Conservation (phyloP, 345 rosid species). For the Crucihimalaya himalaica region DNA sequence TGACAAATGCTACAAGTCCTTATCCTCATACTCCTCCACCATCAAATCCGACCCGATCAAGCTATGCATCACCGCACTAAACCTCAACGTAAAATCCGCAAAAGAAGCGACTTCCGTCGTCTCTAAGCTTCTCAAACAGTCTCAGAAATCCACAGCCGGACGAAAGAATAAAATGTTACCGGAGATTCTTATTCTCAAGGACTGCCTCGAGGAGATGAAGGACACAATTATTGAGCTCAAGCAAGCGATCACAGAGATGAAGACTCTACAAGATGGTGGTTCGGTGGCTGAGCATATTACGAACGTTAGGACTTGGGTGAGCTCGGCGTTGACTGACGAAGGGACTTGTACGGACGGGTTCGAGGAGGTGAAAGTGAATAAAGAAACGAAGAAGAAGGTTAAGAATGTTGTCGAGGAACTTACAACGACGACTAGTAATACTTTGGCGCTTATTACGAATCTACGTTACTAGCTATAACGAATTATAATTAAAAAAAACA, state of each 20-base stretch:
- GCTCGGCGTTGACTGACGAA: constrained; percentile 72
- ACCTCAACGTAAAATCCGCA: constrained; percentile 48
- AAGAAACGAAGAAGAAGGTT: constrained; percentile 48
- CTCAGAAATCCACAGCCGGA: constrained; percentile 15
- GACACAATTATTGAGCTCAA: constrained; percentile 58
- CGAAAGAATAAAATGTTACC: constrained; percentile 25
- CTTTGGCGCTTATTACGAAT: constrained; percentile 60
- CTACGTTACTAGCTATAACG: constrained; percentile 34
- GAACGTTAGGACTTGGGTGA: constrained; percentile 60
- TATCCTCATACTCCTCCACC: constrained; percentile 50
- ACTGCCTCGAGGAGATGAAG: constrained; percentile 52
- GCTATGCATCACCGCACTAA: constrained; percentile 57
- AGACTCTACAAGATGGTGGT: constrained; percentile 16
- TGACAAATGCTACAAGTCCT: constrained; percentile 52
- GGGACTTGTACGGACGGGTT: constrained; percentile 70
- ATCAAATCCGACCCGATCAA: constrained; percentile 55
- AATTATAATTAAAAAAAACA: neutral
- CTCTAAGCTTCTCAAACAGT: constrained; percentile 36
- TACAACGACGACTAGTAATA: constrained; percentile 59
- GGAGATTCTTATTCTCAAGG: constrained; percentile 49
- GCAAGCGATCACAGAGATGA: constrained; percentile 50
- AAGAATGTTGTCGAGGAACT: constrained; percentile 43
- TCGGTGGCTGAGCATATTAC: constrained; percentile 41
- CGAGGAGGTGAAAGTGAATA: constrained; percentile 48
- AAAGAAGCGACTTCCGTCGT: constrained; percentile 35